A percentile compares a stretch with the other conserved stretches of the same genome.
These are phyloP conservation scores for Symbiodinium natans DNA, from an alignment of 73 alveolate genomes.

Conservation along the genomic window DNA sequence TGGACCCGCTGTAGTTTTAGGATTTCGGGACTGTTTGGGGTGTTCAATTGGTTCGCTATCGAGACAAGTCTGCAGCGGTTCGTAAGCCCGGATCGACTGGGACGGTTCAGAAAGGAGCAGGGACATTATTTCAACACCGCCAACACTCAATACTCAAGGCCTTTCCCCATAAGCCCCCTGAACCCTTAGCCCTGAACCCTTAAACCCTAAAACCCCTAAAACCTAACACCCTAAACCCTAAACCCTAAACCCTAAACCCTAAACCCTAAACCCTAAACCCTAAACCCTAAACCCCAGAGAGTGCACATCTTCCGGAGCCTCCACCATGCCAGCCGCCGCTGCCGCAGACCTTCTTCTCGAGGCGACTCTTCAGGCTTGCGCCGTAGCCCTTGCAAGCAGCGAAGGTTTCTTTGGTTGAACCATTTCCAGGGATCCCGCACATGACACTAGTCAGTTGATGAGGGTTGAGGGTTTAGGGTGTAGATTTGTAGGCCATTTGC, in stretches of 20 bases:
- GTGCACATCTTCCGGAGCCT: background rate
- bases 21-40: no score
- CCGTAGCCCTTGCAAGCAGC: constrained; percentile 22
- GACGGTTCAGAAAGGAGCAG: no score
- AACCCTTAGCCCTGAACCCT: no score
- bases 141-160: no score
- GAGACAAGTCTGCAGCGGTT: no score
- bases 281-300: background rate
- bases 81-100: no score
- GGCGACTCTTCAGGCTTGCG: constrained; percentile 43
- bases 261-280: background rate
- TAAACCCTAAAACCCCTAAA: background rate
- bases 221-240: background rate
- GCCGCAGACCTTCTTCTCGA: constrained; percentile 65
- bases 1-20: no score
- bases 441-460: no score
- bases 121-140: background rate
- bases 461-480: background rate
- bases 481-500: background rate
- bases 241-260: background rate
- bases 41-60: no score
- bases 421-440: no score
- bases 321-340: constrained; percentile 52
- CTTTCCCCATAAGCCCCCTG: no score
- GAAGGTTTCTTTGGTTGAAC: no score